Conservation (phyloP, 148 eudicot genomes). For the Vaccinium darrowii region DNA sequence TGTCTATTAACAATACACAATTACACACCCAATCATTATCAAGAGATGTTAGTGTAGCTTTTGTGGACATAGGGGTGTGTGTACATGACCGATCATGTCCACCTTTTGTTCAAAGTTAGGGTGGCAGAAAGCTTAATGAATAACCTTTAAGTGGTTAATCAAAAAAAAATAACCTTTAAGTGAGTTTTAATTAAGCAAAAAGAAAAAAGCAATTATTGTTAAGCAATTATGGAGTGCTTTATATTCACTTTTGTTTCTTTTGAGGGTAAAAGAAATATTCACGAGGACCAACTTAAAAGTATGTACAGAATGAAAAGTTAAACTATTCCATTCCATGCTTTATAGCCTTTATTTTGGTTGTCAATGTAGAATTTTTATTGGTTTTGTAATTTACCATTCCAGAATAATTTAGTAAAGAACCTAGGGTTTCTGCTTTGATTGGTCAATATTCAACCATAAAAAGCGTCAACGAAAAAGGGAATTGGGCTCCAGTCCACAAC, state of each 20-base stretch:
- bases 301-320: not conserved
- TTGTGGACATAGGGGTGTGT: not conserved
- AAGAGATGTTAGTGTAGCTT: not conserved
- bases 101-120: constrained; percentile 6
- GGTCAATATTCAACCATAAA: not conserved
- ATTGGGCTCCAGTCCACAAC: not conserved
- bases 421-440: not conserved
- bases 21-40: not conserved
- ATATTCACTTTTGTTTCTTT: constrained; percentile 17
- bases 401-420: not conserved
- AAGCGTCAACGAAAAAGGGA: not conserved
- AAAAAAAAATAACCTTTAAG: not conserved
- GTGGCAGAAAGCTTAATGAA: not conserved
- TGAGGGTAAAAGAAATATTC: constrained; percentile 11
- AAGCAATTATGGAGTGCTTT: constrained; percentile 8
- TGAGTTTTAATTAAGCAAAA: not conserved
- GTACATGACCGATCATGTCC: not conserved
- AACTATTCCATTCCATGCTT: not conserved
- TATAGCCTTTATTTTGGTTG: not conserved
- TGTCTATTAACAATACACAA: constrained; percentile 9
- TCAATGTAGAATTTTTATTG: not conserved
- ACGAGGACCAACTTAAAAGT: constrained; percentile 15
- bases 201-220: not conserved
- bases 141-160: not conserved
- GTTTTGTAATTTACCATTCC: not conserved